Conservation (phyloP, 306 rosid genomes). For the Cajanus cajan region DNA sequence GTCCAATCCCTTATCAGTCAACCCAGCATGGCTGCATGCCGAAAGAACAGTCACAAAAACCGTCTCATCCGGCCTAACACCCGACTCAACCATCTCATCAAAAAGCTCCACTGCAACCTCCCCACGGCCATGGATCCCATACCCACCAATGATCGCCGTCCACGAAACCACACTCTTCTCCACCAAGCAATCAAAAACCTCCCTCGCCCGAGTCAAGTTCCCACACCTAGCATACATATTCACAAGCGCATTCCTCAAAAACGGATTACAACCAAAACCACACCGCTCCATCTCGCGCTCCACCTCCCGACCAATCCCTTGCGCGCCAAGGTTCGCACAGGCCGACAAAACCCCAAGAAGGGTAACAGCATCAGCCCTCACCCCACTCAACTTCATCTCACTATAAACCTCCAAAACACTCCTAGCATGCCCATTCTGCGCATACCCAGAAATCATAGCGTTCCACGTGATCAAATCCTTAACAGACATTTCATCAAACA, state of each 20-base stretch:
- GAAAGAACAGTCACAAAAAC: slow-evolving; percentile 73
- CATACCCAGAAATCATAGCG: slow-evolving; percentile 85
- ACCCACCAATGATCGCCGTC: slow-evolving; percentile 78
- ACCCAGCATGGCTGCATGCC: slow-evolving; percentile 87
- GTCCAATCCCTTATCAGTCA: slow-evolving; percentile 66
- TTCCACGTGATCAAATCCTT: slow-evolving; percentile 88
- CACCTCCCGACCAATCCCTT: slow-evolving; percentile 44
- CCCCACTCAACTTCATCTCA: slow-evolving; percentile 36
- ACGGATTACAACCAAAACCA: slow-evolving; percentile 43
- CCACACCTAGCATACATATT: slow-evolving; percentile 63
- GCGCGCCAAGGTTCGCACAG: slow-evolving; percentile 52
- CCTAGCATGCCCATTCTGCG: slow-evolving; percentile 71
- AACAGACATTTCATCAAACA: slow-evolving; percentile 62
- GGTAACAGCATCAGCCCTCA: slow-evolving; percentile 46
- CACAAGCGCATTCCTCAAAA: slow-evolving; percentile 46
- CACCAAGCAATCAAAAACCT: slow-evolving; percentile 30
- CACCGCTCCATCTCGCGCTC: slow-evolving; percentile 29
- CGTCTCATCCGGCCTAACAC: slow-evolving; percentile 69
- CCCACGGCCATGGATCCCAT: slow-evolving; percentile 91
- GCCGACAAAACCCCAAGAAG: slow-evolving; percentile 52
- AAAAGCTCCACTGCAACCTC: slow-evolving; percentile 64
- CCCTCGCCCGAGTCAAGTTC: slow-evolving; percentile 38
- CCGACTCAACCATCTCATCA: slow-evolving; percentile 58
- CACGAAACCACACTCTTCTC: slow-evolving; percentile 50
- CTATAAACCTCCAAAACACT: slow-evolving; percentile 63